Base-by-base conservation (phyloP, 371 early-diverging fungal species). In the Catenaria anguillulae region DNA sequence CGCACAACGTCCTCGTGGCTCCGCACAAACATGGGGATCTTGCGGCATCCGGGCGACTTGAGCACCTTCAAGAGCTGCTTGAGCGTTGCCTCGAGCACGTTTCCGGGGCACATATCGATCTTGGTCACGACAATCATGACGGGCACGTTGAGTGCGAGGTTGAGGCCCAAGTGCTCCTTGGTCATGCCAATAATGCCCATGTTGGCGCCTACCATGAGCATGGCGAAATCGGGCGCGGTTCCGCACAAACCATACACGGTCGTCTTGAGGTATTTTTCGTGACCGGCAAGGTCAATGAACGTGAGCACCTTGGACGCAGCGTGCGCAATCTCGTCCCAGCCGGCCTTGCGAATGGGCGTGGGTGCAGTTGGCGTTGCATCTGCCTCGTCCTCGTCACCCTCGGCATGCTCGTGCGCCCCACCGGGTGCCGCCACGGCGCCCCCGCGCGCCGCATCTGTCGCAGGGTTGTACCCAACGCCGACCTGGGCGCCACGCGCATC, bases 221-320 rank as follows among this genome's bases (percentile, higher is more conserved):
- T 87, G 17, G 86, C 88, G 74, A 84, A 90, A 64, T 93, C 92
- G 29, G 93, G 93, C 10, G 87, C 82, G 63, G 84, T 83, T 19
- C 91, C 89, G 29, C 89, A 89, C 87, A 92, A 83, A 21, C 93
- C 93, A 74, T 88, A 91, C 26, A 92, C 88, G 17, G 94, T 93
- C 1, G 94, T 92, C 70, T 91, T 91, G 37, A 93, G 75, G 65
- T 93, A 93, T 65, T 88, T 89, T 71, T 92, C 92, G 68, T 93
- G 93, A 10, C 94, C 94, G 45, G 92, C 92, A 50, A 92, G 72
- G 74, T 93, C 94, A 33, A 89, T 79, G 70, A 93, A 92, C 33
- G 84, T 81, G 15, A 92, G 68, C 15, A 92, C 82, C 74, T 93
- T 93, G 31, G 87, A 79, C 6, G 91, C 81, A 55, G 73, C 68